These are phyloP conservation scores for Moesziomyces globuligerus DNA, from an alignment of 1,284 basidiomycete species.

Conservation along the genomic window DNA sequence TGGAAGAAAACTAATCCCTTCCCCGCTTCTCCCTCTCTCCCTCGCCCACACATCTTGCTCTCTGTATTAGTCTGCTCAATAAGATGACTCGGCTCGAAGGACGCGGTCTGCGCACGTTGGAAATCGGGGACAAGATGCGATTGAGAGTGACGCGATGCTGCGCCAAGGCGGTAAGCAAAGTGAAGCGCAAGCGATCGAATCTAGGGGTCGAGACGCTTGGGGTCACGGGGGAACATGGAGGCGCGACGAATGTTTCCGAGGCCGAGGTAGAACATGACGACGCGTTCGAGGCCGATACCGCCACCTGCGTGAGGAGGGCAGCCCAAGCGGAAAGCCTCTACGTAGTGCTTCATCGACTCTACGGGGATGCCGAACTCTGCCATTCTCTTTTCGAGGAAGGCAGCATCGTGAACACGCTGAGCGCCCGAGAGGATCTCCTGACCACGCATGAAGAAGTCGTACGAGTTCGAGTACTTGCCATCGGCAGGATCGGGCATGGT, in stretches of 20 bases:
- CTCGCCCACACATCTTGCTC: neutral
- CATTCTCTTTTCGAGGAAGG: conserved; percentile 85
- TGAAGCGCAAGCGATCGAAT: neutral
- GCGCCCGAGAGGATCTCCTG: conserved; percentile 98
- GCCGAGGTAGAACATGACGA: conserved; percentile 82
- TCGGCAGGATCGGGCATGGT: conserved; percentile 67
- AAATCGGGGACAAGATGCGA: no score
- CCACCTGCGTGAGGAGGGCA: conserved; percentile 80
- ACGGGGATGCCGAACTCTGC: conserved; percentile 78
- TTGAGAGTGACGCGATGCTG: no score
- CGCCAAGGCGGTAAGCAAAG: no score
- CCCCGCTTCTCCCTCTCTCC: neutral
- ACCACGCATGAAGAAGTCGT: conserved; percentile 99
- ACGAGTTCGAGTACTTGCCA: conserved; percentile 84
- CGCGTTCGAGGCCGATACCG: conserved; percentile 82
- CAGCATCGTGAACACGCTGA: conserved; percentile 93
- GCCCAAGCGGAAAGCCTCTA: conserved; percentile 93
- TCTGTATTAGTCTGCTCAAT: neutral
- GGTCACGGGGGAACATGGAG: conserved; percentile 83
- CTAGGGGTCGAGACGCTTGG: conserved; percentile 66
- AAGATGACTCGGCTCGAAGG: no score
- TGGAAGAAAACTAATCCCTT: conserved; percentile 42
- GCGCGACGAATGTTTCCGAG: conserved; percentile 90
- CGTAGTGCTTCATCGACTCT: conserved; percentile 85
- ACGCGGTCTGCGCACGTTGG: no score